Evolutionary conservation across 2,329 filamentous ascomycete genomes (phyloP).

Genomic region (Nothophoma quercina): DNA sequence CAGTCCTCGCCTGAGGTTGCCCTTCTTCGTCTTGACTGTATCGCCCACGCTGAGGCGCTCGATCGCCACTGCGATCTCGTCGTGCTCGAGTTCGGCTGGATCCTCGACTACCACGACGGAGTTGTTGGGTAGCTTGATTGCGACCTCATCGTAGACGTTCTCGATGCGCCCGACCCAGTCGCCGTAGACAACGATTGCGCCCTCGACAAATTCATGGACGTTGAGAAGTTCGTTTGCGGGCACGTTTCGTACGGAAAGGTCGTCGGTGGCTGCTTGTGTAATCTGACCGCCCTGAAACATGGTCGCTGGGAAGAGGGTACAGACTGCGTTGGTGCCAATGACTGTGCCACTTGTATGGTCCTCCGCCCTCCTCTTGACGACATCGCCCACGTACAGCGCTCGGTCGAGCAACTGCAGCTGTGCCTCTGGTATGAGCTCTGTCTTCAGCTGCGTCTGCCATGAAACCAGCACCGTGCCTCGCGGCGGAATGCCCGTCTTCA

Average conservation of each 20-base stretch:
- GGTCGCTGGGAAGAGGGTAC: conserved; percentile 52
- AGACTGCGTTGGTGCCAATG: conserved; percentile 57
- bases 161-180: conserved; percentile 65
- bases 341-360: conserved; percentile 63
- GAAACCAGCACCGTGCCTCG: conserved; percentile 60
- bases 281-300: conserved; percentile 36
- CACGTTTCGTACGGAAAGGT: conserved; percentile 50
- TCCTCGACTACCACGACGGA: conserved; percentile 62
- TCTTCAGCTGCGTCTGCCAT: conserved; percentile 54
- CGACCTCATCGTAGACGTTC: conserved; percentile 58
- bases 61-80: conserved; percentile 39
- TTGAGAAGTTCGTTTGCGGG: conserved; percentile 56
- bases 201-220: conserved; percentile 57
- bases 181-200: conserved; percentile 62
- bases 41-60: conserved; percentile 57
- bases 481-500: conserved; percentile 57
- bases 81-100: conserved; percentile 51
- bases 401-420: conserved; percentile 62
- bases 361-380: conserved; percentile 59
- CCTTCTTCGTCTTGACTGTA: conserved; percentile 60
- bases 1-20: conserved; percentile 58
- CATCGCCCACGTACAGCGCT: conserved; percentile 62
- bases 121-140: conserved; percentile 60
- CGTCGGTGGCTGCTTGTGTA: conserved; percentile 34
- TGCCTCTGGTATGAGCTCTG: conserved; percentile 52